Evolutionary conservation across 1,284 basidiomycete genomes (phyloP).

Genomic region (Rugosomyces carneus): DNA sequence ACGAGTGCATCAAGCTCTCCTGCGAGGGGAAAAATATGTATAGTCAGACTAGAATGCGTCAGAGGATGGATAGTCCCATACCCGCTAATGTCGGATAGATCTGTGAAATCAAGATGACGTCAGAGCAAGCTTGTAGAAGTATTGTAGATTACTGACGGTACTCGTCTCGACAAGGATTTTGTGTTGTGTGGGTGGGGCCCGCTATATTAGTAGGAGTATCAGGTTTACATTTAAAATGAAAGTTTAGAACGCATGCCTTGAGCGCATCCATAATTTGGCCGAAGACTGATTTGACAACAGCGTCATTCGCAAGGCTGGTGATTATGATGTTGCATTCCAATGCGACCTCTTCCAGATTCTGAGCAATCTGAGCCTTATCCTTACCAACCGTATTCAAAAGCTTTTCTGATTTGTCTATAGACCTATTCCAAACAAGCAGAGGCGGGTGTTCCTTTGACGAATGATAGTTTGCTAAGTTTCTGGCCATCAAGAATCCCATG

Average conservation of each 20-base stretch:
- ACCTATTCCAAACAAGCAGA: slow-evolving; percentile 67
- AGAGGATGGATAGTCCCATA: slow-evolving; percentile 16
- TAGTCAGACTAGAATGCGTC: not conserved
- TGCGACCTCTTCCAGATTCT: slow-evolving; percentile 51
- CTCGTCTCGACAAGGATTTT: slow-evolving; percentile 82
- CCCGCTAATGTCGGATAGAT: slow-evolving; percentile 72
- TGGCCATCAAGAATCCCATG: slow-evolving; percentile 71
- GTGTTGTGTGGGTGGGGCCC: slow-evolving; percentile 35
- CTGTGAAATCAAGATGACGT: slow-evolving; percentile 29
- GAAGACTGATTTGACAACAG: slow-evolving; percentile 68
- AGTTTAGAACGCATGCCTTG: slow-evolving; percentile 22
- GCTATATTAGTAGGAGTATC: slow-evolving; percentile 22
- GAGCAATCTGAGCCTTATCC: slow-evolving; percentile 46
- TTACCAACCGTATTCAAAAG: slow-evolving; percentile 50
- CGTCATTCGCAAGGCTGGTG: slow-evolving; percentile 72
- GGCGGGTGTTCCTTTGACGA: slow-evolving; percentile 33
- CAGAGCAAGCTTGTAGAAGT: slow-evolving; percentile 1
- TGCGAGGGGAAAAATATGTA: slow-evolving; percentile 19
- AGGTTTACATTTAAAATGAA: slow-evolving; percentile 7
- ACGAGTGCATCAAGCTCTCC: slow-evolving; percentile 71
- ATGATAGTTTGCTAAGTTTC: slow-evolving; percentile 59
- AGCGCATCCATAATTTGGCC: slow-evolving; percentile 56
- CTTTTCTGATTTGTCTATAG: slow-evolving; percentile 49
- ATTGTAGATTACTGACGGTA: slow-evolving; percentile 43
- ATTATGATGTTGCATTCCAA: slow-evolving; percentile 75